These are phyloP conservation scores for Pseudomonodictys pantanalensis DNA, from an alignment of 495 filamentous ascomycete genomes.

Conservation along the genomic window DNA sequence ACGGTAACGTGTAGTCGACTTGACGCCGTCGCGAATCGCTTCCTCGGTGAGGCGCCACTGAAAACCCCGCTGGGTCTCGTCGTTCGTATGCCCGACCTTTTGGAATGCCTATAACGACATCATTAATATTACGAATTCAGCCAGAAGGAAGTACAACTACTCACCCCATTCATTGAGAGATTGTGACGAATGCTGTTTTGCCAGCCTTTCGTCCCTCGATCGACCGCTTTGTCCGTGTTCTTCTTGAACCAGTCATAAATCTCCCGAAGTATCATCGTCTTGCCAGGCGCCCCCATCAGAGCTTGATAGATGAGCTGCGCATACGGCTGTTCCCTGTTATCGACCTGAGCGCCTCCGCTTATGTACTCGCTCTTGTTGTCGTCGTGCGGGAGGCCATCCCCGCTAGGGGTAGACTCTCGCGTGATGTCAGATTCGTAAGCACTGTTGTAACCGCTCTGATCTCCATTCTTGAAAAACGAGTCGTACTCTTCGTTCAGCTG, in stretches of 20 bases:
- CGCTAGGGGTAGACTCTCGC: conserved; percentile 8
- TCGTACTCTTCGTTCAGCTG: conserved; percentile 17
- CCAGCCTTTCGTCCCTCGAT: conserved; percentile 68
- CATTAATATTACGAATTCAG: conserved; percentile 5
- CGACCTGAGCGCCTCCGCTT: conserved; percentile 22
- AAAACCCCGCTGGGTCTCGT: conserved; percentile 56
- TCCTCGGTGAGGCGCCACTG: conserved; percentile 67
- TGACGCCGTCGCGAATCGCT: conserved; percentile 59
- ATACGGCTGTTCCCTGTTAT: conserved; percentile 64
- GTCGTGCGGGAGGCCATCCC: background rate
- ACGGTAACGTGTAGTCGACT: conserved; percentile 73
- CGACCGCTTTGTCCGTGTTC: conserved; percentile 71
- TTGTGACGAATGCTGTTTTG: conserved; percentile 98
- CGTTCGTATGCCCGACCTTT: conserved; percentile 51
- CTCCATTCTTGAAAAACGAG: conserved; percentile 12
- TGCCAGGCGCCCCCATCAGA: conserved; percentile 59
- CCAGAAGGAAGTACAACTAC: conserved; percentile 39
- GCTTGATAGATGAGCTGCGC: conserved; percentile 78
- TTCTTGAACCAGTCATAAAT: conserved; percentile 88
- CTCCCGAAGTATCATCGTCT: conserved; percentile 74
- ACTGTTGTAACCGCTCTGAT: background rate
- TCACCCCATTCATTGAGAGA: conserved; percentile 91
- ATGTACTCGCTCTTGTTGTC: conserved; percentile 28
- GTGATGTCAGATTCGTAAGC: background rate
- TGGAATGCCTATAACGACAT: conserved; percentile 64